These are phyloP conservation scores for Acanthamoeba triangularis DNA, from an alignment of 208 protist species.

Conservation along the genomic window DNA sequence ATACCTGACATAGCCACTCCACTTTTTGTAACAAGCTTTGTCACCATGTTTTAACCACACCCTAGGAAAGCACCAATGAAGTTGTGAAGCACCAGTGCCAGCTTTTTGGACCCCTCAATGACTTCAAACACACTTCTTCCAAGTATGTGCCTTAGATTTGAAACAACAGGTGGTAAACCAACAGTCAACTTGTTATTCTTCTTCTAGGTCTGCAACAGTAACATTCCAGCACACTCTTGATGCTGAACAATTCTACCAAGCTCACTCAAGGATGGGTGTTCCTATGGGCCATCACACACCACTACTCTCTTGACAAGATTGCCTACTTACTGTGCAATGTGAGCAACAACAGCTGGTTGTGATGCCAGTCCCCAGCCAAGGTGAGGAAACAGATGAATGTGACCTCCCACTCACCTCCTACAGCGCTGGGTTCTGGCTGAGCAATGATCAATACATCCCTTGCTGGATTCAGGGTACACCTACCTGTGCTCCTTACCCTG, in stretches of 20 bases:
- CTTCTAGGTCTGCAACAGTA: not conserved
- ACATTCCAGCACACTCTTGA: not conserved
- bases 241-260: not conserved
- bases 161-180: too few species aligned
- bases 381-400: not conserved
- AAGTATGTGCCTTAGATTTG: not conserved
- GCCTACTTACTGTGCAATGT: not conserved
- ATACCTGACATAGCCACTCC: not conserved
- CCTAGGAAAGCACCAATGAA: not conserved
- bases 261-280: not conserved
- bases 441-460: not conserved
- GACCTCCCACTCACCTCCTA: not conserved
- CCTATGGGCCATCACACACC: not conserved
- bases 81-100: not conserved
- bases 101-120: not conserved
- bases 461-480: not conserved
- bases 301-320: too few species aligned
- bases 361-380: not conserved
- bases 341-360: not conserved
- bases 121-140: not conserved
- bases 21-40: not conserved
- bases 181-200: too few species aligned
- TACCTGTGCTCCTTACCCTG: not conserved
- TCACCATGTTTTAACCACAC: not conserved
- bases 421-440: not conserved